Evolutionary conservation across 805 yeast species (phyloP), one percentile per base, ranked within the genome.

Genomic region (Yarrowia alimentaria): DNA sequence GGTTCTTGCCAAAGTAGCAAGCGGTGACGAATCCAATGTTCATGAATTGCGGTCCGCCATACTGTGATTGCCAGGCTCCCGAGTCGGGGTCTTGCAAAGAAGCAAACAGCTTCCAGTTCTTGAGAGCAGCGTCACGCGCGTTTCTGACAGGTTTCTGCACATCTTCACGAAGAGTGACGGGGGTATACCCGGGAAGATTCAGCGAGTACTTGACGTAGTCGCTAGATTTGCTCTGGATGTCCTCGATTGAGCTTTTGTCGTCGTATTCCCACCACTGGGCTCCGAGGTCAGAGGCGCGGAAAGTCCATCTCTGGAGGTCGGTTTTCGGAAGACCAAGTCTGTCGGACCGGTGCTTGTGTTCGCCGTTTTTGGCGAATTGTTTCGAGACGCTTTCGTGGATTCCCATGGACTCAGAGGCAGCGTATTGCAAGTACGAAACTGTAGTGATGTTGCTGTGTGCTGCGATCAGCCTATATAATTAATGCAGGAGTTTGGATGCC

Each of bases 1-100:
- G 77, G 0, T 79, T 74, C 28, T 78, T 76, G 10, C 90, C 76
- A 63, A 81, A 80, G 65, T 89, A 86, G 56, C 77, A 75, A 1
- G 86, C 80, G 0, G 77, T 85, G 19, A 93, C 80, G 59, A 83
- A 86, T 1, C 99, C 98, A 53, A 90, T 83, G 0, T 93, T 80
- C 87, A 93, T 81, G 66, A 93, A 93, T 96, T 91, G 90, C 3
- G 99, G 99, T 2, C 99, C 99, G 56, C 89, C 89, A 62, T 93
- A 93, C 63, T 87, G 95, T 60, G 84, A 79, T 1, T 97, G 96
- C 68, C 91, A 86, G 6, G 81, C 79, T 0, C 99, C 99, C n/a
- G 82, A 77, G 1, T 70, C 66, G 19, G 76, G 74, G 51, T 85
- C 91, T 63, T 93, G 98, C n/a, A 91, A 60, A 6, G 72, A 62